Conservation (phyloP, 1,139 yeast genomes). For the Magnusiomyces tetraspermus region DNA sequence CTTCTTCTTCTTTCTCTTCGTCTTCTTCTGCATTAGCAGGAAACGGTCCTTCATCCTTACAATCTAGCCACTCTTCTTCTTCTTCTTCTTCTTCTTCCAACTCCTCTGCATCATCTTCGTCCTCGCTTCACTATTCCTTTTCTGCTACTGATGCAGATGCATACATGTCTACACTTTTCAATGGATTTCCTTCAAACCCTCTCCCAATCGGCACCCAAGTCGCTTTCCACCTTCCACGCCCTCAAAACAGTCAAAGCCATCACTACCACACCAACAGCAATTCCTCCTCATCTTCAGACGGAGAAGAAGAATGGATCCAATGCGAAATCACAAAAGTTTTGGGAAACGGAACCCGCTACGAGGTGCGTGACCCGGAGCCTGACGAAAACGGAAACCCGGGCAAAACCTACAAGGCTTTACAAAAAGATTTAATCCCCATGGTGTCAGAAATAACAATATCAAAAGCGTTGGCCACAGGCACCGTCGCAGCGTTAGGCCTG, state of each 20-base stretch:
- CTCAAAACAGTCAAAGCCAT: slow-evolving; percentile 11
- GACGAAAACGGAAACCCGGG: slow-evolving; percentile 90
- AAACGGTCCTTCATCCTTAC: background rate
- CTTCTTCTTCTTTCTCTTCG: background rate
- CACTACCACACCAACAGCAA: too few species aligned
- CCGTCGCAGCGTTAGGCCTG: too few species aligned
- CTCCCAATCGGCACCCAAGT: slow-evolving; percentile 62
- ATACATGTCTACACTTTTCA: slow-evolving; percentile 2
- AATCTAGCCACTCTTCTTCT: too few species aligned
- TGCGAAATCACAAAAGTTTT: slow-evolving; percentile 76
- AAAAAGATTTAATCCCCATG: slow-evolving; percentile 70
- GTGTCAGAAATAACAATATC: background rate
- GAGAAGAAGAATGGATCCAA: slow-evolving; percentile 88
- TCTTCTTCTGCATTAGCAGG: background rate
- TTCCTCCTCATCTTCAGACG: too few species aligned
- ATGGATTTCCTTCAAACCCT: slow-evolving; percentile 1
- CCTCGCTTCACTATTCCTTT: background rate
- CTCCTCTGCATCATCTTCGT: background rate
- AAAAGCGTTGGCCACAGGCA: too few species aligned
- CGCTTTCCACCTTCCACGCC: slow-evolving; percentile 58
- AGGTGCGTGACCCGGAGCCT: slow-evolving; percentile 94
- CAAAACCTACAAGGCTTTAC: slow-evolving; percentile 70
- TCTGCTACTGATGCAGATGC: background rate
- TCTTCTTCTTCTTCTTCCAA: background rate
- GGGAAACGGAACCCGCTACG: slow-evolving; percentile 64